These are phyloP conservation scores for Aspergillus sclerotialis DNA, from an alignment of 2,329 filamentous ascomycete species.

Conservation along the genomic window DNA sequence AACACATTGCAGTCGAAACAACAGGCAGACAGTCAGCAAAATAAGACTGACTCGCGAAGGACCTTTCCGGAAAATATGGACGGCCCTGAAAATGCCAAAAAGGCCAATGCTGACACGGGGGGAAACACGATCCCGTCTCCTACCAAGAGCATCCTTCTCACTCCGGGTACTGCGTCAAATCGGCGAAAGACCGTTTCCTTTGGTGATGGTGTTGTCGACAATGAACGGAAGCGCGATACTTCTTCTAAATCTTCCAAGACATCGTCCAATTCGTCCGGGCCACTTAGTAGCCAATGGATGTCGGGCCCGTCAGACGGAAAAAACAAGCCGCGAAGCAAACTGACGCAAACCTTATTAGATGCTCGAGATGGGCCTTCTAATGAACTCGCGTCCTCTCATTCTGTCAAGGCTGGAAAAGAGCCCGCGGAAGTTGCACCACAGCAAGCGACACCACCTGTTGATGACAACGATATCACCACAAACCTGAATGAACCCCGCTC, in stretches of 20 bases:
- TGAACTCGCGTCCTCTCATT: conserved; percentile 11
- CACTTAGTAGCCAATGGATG: conserved; percentile 39
- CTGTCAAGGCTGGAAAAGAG: conserved; percentile 8
- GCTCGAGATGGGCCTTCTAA: conserved; percentile 30
- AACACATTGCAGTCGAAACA: conserved; percentile 9
- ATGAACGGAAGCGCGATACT: conserved; percentile 44
- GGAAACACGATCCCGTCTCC: conserved; percentile 39
- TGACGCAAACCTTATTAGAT: conserved; percentile 34
- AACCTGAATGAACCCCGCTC: conserved; percentile 50
- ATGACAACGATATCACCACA: conserved; percentile 41
- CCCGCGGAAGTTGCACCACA: conserved; percentile 8
- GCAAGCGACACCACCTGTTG: conserved; percentile 17
- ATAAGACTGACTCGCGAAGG: conserved; percentile 15
- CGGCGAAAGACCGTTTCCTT: conserved; percentile 57
- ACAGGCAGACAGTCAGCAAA: conserved; percentile 10
- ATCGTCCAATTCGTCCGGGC: conserved; percentile 39
- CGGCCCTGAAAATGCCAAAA: conserved; percentile 12
- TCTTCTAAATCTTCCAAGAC: conserved; percentile 42
- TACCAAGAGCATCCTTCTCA: conserved; percentile 58
- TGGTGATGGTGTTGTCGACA: conserved; percentile 50
- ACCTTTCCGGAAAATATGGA: conserved; percentile 12
- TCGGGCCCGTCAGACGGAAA: conserved; percentile 25
- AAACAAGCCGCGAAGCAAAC: conserved; percentile 31
- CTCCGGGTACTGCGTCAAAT: conserved; percentile 51
- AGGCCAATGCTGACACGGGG: conserved; percentile 17